phyloP scores from a whole-genome alignment of 225 moss, liverwort and hornwort genomes.

The Climacium dendroides region DNA sequence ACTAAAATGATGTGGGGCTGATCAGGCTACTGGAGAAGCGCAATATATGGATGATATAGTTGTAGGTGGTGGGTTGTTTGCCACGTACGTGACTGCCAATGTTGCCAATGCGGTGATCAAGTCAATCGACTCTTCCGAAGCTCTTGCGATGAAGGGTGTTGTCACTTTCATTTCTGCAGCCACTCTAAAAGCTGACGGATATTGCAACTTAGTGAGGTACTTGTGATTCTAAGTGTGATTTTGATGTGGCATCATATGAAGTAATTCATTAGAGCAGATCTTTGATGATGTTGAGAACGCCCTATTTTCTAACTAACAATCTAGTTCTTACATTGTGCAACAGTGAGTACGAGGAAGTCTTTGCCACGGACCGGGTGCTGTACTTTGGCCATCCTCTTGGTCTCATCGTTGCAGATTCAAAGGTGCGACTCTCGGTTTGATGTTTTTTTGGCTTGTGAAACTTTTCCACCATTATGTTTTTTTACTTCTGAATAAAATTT shows the following conservation, averaged over 20 bases:
- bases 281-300: not conserved
- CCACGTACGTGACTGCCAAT: conserved; percentile 43
- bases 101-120: conserved; percentile 54
- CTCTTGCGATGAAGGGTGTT: conserved; percentile 53
- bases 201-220: conserved; percentile 76
- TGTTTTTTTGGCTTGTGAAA: not conserved
- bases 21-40: conserved; percentile 71
- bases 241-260: not conserved
- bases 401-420: conserved; percentile 72
- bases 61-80: conserved; percentile 52
- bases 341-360: conserved; percentile 88
- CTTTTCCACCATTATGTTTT: not conserved
- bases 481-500: not conserved
- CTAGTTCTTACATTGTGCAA: not conserved
- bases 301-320: not conserved
- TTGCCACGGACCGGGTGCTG: conserved; percentile 38
- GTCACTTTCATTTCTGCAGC: conserved; percentile 58
- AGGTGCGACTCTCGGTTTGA: conserved; percentile 18
- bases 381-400: conserved; percentile 73
- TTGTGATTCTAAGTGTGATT: not conserved
- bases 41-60: conserved; percentile 62
- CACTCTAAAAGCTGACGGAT: conserved; percentile 57
- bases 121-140: conserved; percentile 53
- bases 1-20: not conserved
- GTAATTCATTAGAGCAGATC: not conserved